Base-by-base conservation (phyloP, 2,329 filamentous ascomycete genomes). In the Talaromyces sp. region DNA sequence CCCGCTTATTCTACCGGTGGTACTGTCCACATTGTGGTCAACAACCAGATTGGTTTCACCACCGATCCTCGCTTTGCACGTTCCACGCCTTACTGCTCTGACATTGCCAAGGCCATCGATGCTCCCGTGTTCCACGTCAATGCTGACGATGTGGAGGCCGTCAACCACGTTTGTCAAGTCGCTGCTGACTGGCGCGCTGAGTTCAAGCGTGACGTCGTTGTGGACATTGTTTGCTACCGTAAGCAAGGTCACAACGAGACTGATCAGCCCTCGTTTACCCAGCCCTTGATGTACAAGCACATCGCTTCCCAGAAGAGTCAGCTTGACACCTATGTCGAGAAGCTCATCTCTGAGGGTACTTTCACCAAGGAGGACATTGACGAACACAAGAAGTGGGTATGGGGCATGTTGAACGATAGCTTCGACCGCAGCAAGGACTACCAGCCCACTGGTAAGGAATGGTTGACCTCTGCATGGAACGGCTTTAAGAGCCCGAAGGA, bases 11-110 rank as follows among this genome's bases (percentile, higher is more conserved):
- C 96, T 55, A 98, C 95, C 58, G 95, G 95, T 70, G 95, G 95
- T 73, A 99, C 95, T 61, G 90, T 99, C 70, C 95, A 99, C 79
- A 84, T 99, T 66, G 88, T 99, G 62, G 93, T 98, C 69, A 99
- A 99, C 86, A 99, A 99, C 85, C 95, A 99, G 84, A 99, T 99
- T 76, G 95, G 95, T 77, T 99, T 99, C 84, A 99, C 95, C 58
- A 99, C 95, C 24, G 95, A 99, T 74, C 95, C 95, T 67, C 91
- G 95, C 73, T 99, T 96, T 78, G 89, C 95, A 69, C 92, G 95
- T 69, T 99, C 95, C 21, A 99, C 95, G 55, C 90, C 95, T 51
- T 99, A 99, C 86, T 99, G 95, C 81, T 98, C 95, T 50, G 95
- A 99, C 76, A 97, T 99, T 71, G 95, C 95, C 78, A 99, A 99